These are phyloP conservation scores for Blastobotrys capitulatus DNA, from an alignment of 1,139 yeast species.

Conservation along the genomic window DNA sequence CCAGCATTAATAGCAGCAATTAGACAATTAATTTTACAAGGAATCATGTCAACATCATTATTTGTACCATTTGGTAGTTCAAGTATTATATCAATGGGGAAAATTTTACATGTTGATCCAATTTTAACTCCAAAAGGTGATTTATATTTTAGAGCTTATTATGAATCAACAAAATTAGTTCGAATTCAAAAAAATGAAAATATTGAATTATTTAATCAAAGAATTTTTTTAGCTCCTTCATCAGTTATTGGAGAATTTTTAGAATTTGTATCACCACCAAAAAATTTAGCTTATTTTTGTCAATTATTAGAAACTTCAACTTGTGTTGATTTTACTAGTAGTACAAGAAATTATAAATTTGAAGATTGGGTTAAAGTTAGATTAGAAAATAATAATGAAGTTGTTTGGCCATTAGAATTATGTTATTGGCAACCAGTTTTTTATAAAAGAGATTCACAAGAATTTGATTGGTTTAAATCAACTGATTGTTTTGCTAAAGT, in stretches of 20 bases:
- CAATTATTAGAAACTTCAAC: conserved; percentile 49
- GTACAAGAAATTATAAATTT: conserved; percentile 17
- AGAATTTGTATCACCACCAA: conserved; percentile 44
- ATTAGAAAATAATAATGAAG: conserved; percentile 15
- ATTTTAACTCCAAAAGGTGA: conserved; percentile 37
- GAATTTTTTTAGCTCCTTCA: conserved; percentile 65
- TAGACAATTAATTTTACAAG: conserved; percentile 46
- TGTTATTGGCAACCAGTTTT: conserved; percentile 13
- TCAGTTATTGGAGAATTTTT: conserved; percentile 67
- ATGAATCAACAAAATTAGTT: conserved; percentile 18
- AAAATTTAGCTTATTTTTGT: conserved; percentile 44
- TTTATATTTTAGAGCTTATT: conserved; percentile 22
- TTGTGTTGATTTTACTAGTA: conserved; percentile 40
- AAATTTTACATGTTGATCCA: conserved; percentile 26
- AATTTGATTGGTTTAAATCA: conserved; percentile 9
- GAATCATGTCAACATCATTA: conserved; percentile 44
- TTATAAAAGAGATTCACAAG: conserved; percentile 1
- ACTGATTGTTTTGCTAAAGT: conserved; percentile 10
- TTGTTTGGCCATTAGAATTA: conserved; percentile 19
- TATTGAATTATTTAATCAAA: conserved; percentile 33
- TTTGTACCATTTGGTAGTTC: conserved; percentile 39
- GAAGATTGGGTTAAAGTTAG: conserved; percentile 16
- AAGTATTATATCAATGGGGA: conserved; percentile 19
- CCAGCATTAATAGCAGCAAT: conserved; percentile 56
- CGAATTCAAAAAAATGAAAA: conserved; percentile 15